A percentile compares a stretch with the other conserved stretches of the same genome.
Evolutionary conservation across 345 rosid species (phyloP).

Genomic region (Diplotaxis tenuifolia): DNA sequence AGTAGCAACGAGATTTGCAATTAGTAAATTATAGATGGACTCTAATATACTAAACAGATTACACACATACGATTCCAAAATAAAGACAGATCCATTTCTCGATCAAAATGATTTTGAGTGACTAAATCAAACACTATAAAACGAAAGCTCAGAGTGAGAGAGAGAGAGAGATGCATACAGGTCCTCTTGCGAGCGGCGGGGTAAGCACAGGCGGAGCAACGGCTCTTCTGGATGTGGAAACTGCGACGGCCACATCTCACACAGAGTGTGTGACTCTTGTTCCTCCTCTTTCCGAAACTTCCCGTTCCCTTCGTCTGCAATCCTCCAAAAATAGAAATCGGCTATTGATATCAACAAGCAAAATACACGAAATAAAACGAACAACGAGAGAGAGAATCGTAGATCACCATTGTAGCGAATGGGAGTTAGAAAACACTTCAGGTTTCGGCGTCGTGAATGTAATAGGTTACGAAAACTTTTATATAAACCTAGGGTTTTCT

Average conservation of each 20-base stretch:
- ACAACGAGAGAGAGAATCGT: background rate
- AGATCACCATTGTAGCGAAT: constrained; percentile 34
- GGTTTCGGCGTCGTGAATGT: constrained; percentile 20
- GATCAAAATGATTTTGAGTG: background rate
- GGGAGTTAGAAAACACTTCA: constrained; percentile 1
- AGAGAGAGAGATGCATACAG: constrained; percentile 34
- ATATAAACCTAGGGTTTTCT: constrained; percentile 34
- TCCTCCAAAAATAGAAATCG: background rate
- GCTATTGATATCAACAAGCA: background rate
- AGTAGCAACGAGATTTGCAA: background rate
- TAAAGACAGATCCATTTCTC: background rate
- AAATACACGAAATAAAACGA: background rate
- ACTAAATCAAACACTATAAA: background rate
- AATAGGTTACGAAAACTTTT: background rate
- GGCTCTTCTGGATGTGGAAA: no score
- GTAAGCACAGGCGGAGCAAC: no score
- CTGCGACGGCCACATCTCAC: constrained; percentile 87
- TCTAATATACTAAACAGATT: background rate
- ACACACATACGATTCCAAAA: background rate
- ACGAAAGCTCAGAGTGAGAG: background rate
- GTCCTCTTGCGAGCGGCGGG: no score
- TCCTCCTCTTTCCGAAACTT: no score
- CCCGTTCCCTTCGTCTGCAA: no score
- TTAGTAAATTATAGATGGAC: no score
- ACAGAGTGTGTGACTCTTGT: constrained; percentile 80